These are phyloP conservation scores for Aquilaria agallochum DNA, from an alignment of 441 rosid genomes.

Conservation along the genomic window DNA sequence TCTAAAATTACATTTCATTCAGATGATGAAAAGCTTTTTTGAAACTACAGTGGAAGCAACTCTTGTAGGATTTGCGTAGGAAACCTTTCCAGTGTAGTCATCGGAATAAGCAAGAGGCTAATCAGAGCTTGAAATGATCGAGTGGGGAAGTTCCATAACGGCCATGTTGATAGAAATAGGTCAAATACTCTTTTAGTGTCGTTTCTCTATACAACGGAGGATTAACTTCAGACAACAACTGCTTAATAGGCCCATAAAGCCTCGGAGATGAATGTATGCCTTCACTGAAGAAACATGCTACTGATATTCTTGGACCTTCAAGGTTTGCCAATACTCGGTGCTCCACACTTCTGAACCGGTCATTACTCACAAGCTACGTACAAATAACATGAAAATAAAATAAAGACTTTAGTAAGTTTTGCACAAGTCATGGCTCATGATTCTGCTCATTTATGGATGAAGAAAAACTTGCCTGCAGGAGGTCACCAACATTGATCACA, in stretches of 20 bases:
- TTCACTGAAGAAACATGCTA: constrained; percentile 47
- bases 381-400: too few species aligned
- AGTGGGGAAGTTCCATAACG: constrained; percentile 42
- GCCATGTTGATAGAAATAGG: constrained; percentile 29
- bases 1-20: too few species aligned
- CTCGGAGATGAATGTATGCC: constrained; percentile 11
- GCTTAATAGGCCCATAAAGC: constrained; percentile 48
- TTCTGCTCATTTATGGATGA: not conserved
- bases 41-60: too few species aligned
- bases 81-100: too few species aligned
- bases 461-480: constrained; percentile 37
- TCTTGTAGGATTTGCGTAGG: too few species aligned
- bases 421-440: too few species aligned
- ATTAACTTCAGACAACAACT: constrained; percentile 50
- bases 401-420: too few species aligned
- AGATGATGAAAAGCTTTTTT: too few species aligned
- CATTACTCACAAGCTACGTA: constrained; percentile 47
- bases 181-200: constrained; percentile 25
- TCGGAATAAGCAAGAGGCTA: too few species aligned
- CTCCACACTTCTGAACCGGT: constrained; percentile 46
- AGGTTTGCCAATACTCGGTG: constrained; percentile 49
- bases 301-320: constrained; percentile 42
- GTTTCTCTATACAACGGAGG: constrained; percentile 46
- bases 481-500: constrained; percentile 48
- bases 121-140: constrained; percentile 27